Percentiles rank a stretch among this genome's conserved stretches.
These are phyloP conservation scores for Salix exigua DNA, from an alignment of 345 rosid genomes.

Conservation along the genomic window DNA sequence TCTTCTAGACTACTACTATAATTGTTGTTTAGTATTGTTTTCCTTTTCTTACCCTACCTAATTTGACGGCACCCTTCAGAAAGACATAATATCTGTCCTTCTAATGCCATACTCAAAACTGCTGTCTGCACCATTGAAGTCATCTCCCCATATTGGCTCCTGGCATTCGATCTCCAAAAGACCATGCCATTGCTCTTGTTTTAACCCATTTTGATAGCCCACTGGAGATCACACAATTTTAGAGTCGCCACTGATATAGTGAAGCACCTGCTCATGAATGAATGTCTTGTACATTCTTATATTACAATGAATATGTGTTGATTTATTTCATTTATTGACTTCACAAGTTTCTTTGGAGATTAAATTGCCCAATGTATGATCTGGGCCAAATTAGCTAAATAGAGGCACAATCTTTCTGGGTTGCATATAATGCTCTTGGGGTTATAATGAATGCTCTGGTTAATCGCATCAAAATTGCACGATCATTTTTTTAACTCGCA, in stretches of 20 bases:
- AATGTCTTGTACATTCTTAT: background rate
- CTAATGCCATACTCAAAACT: background rate
- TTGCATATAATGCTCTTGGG: background rate
- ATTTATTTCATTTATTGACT: background rate
- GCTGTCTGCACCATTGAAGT: no score
- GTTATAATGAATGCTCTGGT: background rate
- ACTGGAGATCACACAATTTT: background rate
- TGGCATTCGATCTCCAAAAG: background rate
- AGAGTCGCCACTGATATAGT: background rate
- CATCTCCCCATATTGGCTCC: no score
- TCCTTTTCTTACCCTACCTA: no score
- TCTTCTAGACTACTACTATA: no score
- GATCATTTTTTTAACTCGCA: background rate
- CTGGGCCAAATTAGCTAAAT: background rate
- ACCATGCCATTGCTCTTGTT: background rate
- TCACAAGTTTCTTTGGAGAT: background rate
- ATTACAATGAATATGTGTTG: background rate
- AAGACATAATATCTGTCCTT: no score
- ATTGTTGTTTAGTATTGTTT: no score
- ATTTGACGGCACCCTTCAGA: no score
- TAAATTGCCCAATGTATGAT: background rate
- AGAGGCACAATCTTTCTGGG: background rate
- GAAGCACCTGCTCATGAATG: background rate
- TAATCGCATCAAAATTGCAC: background rate
- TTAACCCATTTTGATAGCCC: background rate